Percentiles rank a stretch among this genome's conserved stretches.
These are phyloP conservation scores for Pulveroboletus sp. DNA, from an alignment of 768 basidiomycete species.

Conservation along the genomic window DNA sequence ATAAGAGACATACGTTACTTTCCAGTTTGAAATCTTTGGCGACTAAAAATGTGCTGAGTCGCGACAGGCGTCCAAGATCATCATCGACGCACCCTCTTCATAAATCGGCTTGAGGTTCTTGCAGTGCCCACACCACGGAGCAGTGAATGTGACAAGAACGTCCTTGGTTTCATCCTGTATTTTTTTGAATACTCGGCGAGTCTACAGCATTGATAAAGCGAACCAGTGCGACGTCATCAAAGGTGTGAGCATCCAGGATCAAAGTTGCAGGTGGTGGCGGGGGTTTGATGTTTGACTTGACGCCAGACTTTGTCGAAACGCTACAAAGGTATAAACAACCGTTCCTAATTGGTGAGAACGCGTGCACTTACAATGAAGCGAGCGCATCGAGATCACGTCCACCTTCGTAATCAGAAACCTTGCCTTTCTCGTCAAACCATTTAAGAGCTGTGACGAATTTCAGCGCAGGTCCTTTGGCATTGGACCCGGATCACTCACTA, in stretches of 20 bases:
- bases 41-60: slow-evolving; percentile 39
- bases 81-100: slow-evolving; percentile 55
- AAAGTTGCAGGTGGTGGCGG: slow-evolving; percentile 71
- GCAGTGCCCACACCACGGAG: slow-evolving; percentile 94
- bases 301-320: slow-evolving; percentile 66
- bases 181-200: neutral
- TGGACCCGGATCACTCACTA: slow-evolving; percentile 49
- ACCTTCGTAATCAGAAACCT: slow-evolving; percentile 63
- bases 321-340: slow-evolving; percentile 37
- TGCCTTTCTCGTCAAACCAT: slow-evolving; percentile 79
- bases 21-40: slow-evolving; percentile 78
- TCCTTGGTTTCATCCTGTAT: slow-evolving; percentile 65
- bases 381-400: slow-evolving; percentile 81
- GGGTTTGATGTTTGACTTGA: slow-evolving; percentile 85
- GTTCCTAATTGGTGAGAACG: neutral
- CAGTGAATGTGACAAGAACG: slow-evolving; percentile 82
- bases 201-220: slow-evolving; percentile 16
- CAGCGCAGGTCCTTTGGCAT: neutral
- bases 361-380: slow-evolving; percentile 58
- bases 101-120: slow-evolving; percentile 85
- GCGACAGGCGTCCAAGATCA: neutral
- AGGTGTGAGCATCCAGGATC: slow-evolving; percentile 66
- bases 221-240: slow-evolving; percentile 71
- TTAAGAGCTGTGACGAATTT: slow-evolving; percentile 63
- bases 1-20: slow-evolving; percentile 48